phyloP scores from a whole-genome alignment of 2,329 filamentous ascomycete genomes.

The Fusarium incarnatum region DNA sequence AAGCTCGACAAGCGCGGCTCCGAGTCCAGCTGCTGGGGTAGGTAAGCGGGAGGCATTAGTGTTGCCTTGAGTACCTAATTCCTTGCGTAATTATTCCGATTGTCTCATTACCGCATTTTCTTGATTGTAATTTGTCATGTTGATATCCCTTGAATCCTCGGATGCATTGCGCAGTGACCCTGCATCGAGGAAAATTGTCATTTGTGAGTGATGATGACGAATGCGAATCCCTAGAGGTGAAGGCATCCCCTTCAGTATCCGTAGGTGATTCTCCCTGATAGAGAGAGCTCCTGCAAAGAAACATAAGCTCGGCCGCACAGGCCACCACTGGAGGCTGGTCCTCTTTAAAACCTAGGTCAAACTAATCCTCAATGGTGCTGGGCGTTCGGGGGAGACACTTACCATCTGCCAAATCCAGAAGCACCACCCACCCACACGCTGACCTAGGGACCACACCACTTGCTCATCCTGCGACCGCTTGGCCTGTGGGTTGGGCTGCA shows the following conservation, averaged over 20 bases:
- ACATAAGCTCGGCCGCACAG: slow-evolving; percentile 33
- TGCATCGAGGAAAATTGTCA: neutral
- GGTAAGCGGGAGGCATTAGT: neutral
- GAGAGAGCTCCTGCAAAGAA: slow-evolving; percentile 29
- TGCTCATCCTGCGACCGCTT: slow-evolving; percentile 42
- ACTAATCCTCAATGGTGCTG: slow-evolving; percentile 32
- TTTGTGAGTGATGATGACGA: neutral
- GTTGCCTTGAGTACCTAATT: neutral
- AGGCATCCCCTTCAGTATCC: neutral
- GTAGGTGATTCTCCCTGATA: neutral
- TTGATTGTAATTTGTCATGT: neutral
- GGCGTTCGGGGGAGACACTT: slow-evolving; percentile 37
- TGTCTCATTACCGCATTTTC: neutral
- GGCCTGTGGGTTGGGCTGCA: slow-evolving; percentile 41
- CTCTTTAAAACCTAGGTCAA: slow-evolving; percentile 16
- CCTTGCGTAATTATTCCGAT: slow-evolving; percentile 5
- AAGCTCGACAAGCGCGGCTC: slow-evolving; percentile 44
- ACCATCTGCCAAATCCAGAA: slow-evolving; percentile 25
- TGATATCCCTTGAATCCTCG: neutral
- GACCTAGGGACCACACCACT: slow-evolving; percentile 39
- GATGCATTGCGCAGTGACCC: neutral
- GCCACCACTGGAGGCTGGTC: slow-evolving; percentile 27
- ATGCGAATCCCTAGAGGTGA: neutral
- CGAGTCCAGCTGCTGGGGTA: slow-evolving; percentile 21
- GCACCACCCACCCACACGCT: slow-evolving; percentile 11